These are phyloP conservation scores for Yamadazyma taylorii DNA, from an alignment of 1,139 yeast species.

Conservation along the genomic window DNA sequence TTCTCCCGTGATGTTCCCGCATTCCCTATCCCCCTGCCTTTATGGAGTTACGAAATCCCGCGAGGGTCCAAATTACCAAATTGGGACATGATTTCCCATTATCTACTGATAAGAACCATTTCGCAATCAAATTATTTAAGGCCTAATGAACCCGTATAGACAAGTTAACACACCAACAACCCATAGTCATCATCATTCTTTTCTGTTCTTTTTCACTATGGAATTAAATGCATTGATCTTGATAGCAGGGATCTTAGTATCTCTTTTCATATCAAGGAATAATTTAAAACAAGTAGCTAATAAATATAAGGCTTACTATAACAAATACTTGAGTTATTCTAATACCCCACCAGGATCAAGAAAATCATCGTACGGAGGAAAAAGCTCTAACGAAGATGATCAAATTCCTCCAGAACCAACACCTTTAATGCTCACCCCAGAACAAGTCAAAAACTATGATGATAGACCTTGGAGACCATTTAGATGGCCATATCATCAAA, in stretches of 20 bases:
- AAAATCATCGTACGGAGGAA: slow-evolving; percentile 11
- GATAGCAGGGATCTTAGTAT: slow-evolving; percentile 14
- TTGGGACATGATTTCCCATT: slow-evolving; percentile 11
- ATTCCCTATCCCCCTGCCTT: too few relatives aligned
- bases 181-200: too few relatives aligned
- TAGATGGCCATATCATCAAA: slow-evolving; percentile 79
- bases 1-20: too few relatives aligned
- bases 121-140: too few relatives aligned
- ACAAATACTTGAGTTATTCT: slow-evolving; percentile 12
- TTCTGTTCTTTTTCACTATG: too few relatives aligned
- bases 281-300: slow-evolving; percentile 11
- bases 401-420: slow-evolving; percentile 47
- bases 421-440: slow-evolving; percentile 65
- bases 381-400: slow-evolving; percentile 6
- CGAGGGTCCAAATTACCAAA: slow-evolving; percentile 8
- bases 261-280: slow-evolving; percentile 18
- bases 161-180: background rate
- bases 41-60: background rate
- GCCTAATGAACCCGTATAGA: too few relatives aligned
- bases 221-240: slow-evolving; percentile 12
- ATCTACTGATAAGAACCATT: slow-evolving; percentile 9
- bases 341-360: slow-evolving; percentile 16
- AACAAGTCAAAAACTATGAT: slow-evolving; percentile 61
- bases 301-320: slow-evolving; percentile 10
- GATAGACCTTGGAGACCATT: slow-evolving; percentile 83